These are phyloP conservation scores for Lachancea sp. DNA, from an alignment of 805 yeast species.

Conservation along the genomic window DNA sequence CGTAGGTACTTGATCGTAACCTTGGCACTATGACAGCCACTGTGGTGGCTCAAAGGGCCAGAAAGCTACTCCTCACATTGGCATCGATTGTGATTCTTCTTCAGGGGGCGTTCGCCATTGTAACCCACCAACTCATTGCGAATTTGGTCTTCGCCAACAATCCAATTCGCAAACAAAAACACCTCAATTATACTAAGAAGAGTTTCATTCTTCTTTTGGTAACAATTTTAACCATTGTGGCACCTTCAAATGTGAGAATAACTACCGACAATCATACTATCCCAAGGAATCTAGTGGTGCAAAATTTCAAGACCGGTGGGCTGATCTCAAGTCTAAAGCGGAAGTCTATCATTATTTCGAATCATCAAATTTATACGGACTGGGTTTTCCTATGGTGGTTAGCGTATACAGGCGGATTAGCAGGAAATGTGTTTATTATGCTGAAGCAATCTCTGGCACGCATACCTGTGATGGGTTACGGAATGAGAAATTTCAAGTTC, in stretches of 20 bases:
- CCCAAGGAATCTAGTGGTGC: constrained; percentile 32
- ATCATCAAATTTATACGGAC: constrained; percentile 91
- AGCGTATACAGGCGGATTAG: constrained; percentile 58
- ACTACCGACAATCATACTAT: constrained; percentile 40
- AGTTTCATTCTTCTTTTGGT: constrained; percentile 51
- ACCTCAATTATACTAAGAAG: constrained; percentile 49
- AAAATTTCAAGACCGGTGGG: constrained; percentile 21
- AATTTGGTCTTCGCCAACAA: constrained; percentile 29
- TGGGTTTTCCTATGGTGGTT: constrained; percentile 92
- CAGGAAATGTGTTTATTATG: constrained; percentile 63
- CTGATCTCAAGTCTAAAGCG: constrained; percentile 36
- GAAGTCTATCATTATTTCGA: constrained; percentile 65
- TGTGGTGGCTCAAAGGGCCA: constrained; percentile 6
- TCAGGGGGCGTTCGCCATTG: constrained; percentile 41
- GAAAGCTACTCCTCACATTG: constrained; percentile 14
- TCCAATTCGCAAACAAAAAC: constrained; percentile 34
- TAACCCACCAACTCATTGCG: constrained; percentile 42
- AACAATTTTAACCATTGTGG: constrained; percentile 43
- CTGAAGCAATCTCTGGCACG: constrained; percentile 66
- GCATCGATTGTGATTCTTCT: constrained; percentile 22
- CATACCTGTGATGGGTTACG: constrained; percentile 76
- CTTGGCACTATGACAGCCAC: neutral
- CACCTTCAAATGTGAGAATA: constrained; percentile 48
- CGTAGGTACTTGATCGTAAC: neutral
- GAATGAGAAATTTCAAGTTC: constrained; percentile 74